Base-by-base conservation (phyloP, 106 monocot genomes). In the Dendrobium chrysotoxum region DNA sequence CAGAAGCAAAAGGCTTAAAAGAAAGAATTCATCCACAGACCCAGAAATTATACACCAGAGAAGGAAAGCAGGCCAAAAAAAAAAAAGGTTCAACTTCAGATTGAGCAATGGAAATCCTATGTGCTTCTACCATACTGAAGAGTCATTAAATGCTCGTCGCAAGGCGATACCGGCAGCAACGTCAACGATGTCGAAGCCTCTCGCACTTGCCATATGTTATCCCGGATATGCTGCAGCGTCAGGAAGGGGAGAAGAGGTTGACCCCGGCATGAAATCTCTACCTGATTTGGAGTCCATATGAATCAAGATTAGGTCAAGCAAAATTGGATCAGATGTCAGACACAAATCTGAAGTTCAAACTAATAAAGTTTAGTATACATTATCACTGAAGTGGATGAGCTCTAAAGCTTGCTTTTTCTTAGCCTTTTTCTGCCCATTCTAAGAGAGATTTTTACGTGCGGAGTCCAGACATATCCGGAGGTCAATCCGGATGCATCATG, bases 251-350 rank as follows among this genome's bases (percentile, higher is more conserved):
- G 90, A 21, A 96, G 90, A 41, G 44, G 78, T 42, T 90, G 91
- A 18, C 92, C 96, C 83, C 91, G 82, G 78, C 96, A 96, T 41
- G 86, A 85, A 21, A 96, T 81, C 77, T 88, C 85, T 50, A 89
- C 87, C 90, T 90, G 77, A 75, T 76, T 28, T n/a, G 10, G 4
- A 76, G 11, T 20, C 28, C 17, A 40, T 8, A 74, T 7, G 41
- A 42, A 41, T 20, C 74, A 41, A 40, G 3, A 39, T 72, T 72
- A 72, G 72, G 7, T 39, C 35, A 10, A 72, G 12, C 2, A 39
- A 40, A 39, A 72, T 40, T 67, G 66, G 26, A 67, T 4, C 11
- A 4, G 26, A 4, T 65, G 5, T 4, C 21, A 64, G 7, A 7
- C 28, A 26, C 9, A 11, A 9, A 30, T 1, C 57, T 67, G 28